Evolutionary conservation across 805 yeast species (phyloP).

Genomic region (Kuraishia cidri): DNA sequence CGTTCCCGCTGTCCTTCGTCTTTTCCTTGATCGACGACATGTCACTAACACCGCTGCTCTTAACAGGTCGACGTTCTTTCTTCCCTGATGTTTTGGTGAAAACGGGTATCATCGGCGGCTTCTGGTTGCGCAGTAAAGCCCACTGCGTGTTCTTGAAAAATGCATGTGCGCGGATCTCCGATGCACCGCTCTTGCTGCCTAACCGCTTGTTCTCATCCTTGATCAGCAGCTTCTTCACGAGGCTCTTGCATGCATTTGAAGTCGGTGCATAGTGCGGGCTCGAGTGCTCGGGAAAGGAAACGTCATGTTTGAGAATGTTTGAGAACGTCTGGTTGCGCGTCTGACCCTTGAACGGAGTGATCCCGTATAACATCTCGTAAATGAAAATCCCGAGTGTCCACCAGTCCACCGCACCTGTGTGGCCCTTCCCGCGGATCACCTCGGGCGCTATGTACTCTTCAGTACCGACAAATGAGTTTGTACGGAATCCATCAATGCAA

Average conservation of each 20-base stretch:
- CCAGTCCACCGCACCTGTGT: conserved; percentile 98
- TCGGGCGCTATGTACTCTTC: conserved; percentile 99
- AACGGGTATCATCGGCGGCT: conserved; percentile 94
- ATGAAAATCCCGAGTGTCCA: conserved; percentile 95
- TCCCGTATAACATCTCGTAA: conserved; percentile 92
- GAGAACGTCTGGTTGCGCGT: conserved; percentile 86
- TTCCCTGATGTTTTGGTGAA: conserved; percentile 20
- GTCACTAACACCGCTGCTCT: background rate
- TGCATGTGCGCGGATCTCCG: conserved; percentile 85
- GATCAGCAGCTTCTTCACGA: conserved; percentile 73
- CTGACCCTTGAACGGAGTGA: conserved; percentile 92
- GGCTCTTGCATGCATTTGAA: conserved; percentile 67
- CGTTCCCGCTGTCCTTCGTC: background rate
- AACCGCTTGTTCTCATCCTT: conserved; percentile 85
- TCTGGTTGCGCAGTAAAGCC: conserved; percentile 88
- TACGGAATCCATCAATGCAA: conserved; percentile 91
- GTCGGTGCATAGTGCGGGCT: conserved; percentile 33
- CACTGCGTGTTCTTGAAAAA: conserved; percentile 90
- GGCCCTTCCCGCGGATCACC: conserved; percentile 94
- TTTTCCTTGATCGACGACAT: background rate
- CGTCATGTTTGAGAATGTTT: conserved; percentile 78
- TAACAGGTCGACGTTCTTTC: conserved; percentile 8
- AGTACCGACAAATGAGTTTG: conserved; percentile 97
- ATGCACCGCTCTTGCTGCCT: conserved; percentile 92
- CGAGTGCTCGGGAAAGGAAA: conserved; percentile 60